Base-by-base conservation (phyloP, 2,329 filamentous ascomycete species). In the Ophiostoma tasmaniense region DNA sequence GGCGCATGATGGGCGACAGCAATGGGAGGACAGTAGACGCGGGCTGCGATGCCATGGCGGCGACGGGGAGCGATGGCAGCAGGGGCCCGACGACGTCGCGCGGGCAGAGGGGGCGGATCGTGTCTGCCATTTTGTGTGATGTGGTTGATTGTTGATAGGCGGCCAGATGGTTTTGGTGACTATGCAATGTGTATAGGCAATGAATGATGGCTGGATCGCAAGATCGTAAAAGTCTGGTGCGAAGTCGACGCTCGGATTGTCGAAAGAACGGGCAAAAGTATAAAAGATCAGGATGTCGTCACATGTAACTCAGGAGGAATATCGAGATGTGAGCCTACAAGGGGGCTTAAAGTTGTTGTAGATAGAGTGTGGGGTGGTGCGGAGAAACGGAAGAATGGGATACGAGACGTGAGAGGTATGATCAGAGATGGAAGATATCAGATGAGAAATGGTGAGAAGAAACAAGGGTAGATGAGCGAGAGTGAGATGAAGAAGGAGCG, bases 1-100 rank as follows among this genome's bases (percentile, higher is more conserved):
- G 87, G 61, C 87, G 83, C 42, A 90, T 81, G 69, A 90, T 89
- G 33, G 88, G 88, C 1, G 88, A 86, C 68, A 90, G 83, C 25
- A 87, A 80, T 33, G 86, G 85, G 4, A 89, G 78, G 64, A 89
- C 79, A 22, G 81, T 82, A 37, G 81, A 79, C 14, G 87, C 81
- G 1, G 87, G 87, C 70, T 84, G 78, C 20, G 84, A 81, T 33
- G 87, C 87, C 71, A 84, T 80, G 55, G 87, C 80, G 42, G 87
- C 86, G 30, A 84, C 82, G 13, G 86, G 85, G 45, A 90, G 79
- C 50, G 86, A 83, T 10, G 85, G 84, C 64, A 90, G 81, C 69
- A 90, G 80, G 65, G 85, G 84, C 17, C 82, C 80, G 39, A 89
- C 77, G 37, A 87, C 79, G 68, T 78, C 76, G 68, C 81, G 77